Evolutionary conservation across 1,284 basidiomycete species (phyloP).

Genomic region (Peniophora sp.): DNA sequence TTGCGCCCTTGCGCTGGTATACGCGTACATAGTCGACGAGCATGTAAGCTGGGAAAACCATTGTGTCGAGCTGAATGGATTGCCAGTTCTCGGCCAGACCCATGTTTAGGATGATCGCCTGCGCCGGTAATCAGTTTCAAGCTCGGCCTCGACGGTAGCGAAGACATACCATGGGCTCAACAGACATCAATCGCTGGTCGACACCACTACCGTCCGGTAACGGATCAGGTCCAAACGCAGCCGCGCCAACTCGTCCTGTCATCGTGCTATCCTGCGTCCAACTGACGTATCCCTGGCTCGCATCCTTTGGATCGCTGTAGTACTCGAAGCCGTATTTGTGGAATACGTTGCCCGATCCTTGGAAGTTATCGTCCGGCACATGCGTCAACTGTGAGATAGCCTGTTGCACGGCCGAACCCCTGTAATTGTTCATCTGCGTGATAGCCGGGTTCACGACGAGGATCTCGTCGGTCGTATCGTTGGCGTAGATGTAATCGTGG

Average conservation of each 20-base stretch:
- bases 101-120: neutral
- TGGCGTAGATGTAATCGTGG: conserved; percentile 37
- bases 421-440: conserved; percentile 23
- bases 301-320: conserved; percentile 47
- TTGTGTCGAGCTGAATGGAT: neutral
- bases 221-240: conserved; percentile 40
- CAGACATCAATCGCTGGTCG: neutral
- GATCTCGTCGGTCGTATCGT: conserved; percentile 36
- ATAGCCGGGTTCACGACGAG: conserved; percentile 31
- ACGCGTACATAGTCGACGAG: neutral
- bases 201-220: neutral
- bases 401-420: conserved; percentile 34
- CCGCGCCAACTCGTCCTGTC: conserved; percentile 46
- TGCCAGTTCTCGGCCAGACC: neutral
- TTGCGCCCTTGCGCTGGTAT: conserved; percentile 1
- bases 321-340: conserved; percentile 59
- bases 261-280: conserved; percentile 54
- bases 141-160: no score
- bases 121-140: neutral
- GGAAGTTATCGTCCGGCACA: conserved; percentile 46
- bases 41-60: neutral
- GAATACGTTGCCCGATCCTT: conserved; percentile 40
- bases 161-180: neutral
- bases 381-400: conserved; percentile 44
- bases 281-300: conserved; percentile 49